Percentiles rank a stretch among this genome's conserved stretches.
phyloP scores from a whole-genome alignment of 179 eudicot genomes.

The Silene vulgaris region DNA sequence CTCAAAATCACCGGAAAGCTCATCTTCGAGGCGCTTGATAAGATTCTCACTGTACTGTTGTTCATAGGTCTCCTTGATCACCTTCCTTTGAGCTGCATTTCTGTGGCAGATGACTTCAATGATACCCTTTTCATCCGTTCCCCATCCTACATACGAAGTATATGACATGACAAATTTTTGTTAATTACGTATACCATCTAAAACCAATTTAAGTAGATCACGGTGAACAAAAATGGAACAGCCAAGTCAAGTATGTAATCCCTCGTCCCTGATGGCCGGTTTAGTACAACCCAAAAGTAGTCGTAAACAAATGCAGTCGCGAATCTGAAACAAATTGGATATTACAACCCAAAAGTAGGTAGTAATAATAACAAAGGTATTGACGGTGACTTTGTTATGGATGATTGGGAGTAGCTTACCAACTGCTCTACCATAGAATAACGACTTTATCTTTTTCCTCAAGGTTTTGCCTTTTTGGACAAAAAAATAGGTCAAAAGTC shows the following conservation, averaged over 20 bases:
- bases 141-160: slow-evolving; percentile 45
- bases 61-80: slow-evolving; percentile 38
- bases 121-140: slow-evolving; percentile 41
- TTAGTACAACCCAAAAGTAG: too few relatives aligned
- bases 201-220: not conserved
- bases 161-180: not conserved
- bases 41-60: slow-evolving; percentile 32
- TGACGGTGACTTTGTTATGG: too few relatives aligned
- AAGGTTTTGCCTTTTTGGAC: too few relatives aligned
- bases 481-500: too few relatives aligned
- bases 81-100: slow-evolving; percentile 32
- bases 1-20: slow-evolving; percentile 45
- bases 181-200: not conserved
- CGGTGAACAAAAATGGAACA: not conserved
- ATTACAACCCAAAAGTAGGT: too few relatives aligned
- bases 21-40: slow-evolving; percentile 32
- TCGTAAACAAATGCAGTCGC: too few relatives aligned
- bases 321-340: too few relatives aligned
- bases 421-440: too few relatives aligned
- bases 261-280: too few relatives aligned
- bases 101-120: slow-evolving; percentile 39
- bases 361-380: too few relatives aligned
- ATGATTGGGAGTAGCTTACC: too few relatives aligned
- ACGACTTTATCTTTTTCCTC: too few relatives aligned
- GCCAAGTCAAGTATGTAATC: not conserved